Base-by-base conservation (phyloP, 1,139 yeast genomes). In the Trichomonascaceae sp. region DNA sequence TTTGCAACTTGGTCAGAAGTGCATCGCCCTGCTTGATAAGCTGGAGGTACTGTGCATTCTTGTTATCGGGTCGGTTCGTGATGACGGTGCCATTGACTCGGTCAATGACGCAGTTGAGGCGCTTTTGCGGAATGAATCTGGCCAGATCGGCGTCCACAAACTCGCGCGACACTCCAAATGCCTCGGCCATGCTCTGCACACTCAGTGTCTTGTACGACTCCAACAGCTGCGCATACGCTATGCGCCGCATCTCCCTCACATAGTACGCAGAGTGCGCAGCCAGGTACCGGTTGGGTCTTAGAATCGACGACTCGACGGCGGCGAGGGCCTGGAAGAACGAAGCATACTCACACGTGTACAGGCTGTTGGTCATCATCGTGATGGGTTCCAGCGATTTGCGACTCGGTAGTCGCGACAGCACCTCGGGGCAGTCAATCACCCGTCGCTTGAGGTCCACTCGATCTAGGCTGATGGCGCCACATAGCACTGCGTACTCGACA, bases 51-150 rank as follows among this genome's bases (percentile, higher is more conserved):
- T 89, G 97, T 38, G 82, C 81, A 54, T 92, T 89, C 62, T 92
- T 89, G 59, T 80, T 85, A 57, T 89, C 98, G 3, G 96, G 95
- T 47, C 97, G 71, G 59, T 85, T 89, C 18, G 98, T 92, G 56
- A 84, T 93, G 44, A 92, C 82, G 41, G 89, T 84, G 14, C 97
- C 97, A 56, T 85, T 82, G 36, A 89, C 98, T 50, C 85, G 73
- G 56, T 92, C 98, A 54, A 92, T 85, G 36, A 92, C 87, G 62
- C 98, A 92, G 60, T 85, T 87, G 54, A 92, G 69, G 57, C 84
- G 84, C 54, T 87, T 85, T 57, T 77, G 87, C 27, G 97, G 95
- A 48, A 92, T 85, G 53, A 87, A 85, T 52, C 76, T 80, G 51
- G 94, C 74, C 47, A 92, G 66, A 56, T 92, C 98, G 6, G 37